Base-by-base conservation (phyloP, 2,329 filamentous ascomycete genomes). In the Hymenoscyphus occultus region DNA sequence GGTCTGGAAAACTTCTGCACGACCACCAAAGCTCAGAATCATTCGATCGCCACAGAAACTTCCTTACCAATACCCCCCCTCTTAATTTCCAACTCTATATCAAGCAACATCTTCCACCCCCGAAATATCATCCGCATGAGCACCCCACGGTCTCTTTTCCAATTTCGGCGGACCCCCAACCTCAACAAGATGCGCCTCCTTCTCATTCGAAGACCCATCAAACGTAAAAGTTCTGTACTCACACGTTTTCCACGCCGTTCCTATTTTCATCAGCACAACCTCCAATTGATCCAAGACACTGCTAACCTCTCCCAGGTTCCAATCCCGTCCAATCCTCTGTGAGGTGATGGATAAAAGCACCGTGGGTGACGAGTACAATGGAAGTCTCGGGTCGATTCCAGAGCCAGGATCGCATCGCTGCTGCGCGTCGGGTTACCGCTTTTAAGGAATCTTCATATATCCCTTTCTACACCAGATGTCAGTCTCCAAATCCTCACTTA, bases 1-100 rank as follows among this genome's bases (percentile, higher is more conserved):
- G 28, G 1, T 28, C 28, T 28, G 28, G 28, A 28, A 83, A 78
- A 56, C 81, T 79, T n/a, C 77, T 71, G 48, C 78, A 22, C 6
- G 9, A 35, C 6, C 35, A 35, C 4, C 35, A 4, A 7, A 1
- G 5, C 4, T 35, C 35, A 35, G 12, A 56, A 28, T 56, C 13
- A 22, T 1, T 10, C 19, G 10, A n/a, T 16, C 3, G 13, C 28
- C 4, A 35, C 35, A 4, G 9, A 35, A 6, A 6, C 4, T 10
- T 35, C 5, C n/a, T 22, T 2, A 22, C 2, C 5, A 40, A 32
- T 16, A 19, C 16, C 32, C 3, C 32, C n/a, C n/a, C 35, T 16
- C 12, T 59, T 4, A 1, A 58, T 31, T 9, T n/a, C 19, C 3
- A 1, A 28, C 28, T 28, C 28, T 28, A 58, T 5, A 60, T 32